A percentile compares a stretch with the other conserved stretches of the same genome.
Conservation (phyloP, 495 filamentous ascomycete genomes). For the Glarea lozoyensis region DNA sequence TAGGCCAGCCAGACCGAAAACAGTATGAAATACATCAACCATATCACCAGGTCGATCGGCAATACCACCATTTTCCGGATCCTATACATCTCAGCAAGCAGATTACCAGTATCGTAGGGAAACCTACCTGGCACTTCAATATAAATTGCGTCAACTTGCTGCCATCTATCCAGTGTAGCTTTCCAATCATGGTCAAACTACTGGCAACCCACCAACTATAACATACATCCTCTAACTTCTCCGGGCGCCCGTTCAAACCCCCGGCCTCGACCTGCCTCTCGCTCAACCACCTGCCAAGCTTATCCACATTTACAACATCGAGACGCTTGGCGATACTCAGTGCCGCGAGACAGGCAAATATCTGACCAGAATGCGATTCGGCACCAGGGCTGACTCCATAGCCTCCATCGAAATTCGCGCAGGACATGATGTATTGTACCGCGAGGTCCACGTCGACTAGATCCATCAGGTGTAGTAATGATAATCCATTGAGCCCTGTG, state of each 20-base stretch:
- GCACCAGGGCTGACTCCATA: constrained; percentile 84
- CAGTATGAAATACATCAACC: constrained; percentile 96
- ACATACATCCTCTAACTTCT: constrained; percentile 94
- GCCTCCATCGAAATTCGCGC: constrained; percentile 86
- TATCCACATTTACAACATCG: constrained; percentile 75
- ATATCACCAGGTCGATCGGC: constrained; percentile 86
- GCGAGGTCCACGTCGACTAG: constrained; percentile 71
- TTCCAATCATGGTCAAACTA: constrained; percentile 81
- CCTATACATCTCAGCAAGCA: constrained; percentile 37
- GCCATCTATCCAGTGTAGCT: constrained; percentile 84
- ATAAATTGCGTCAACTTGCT: constrained; percentile 73
- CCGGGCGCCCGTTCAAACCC: constrained; percentile 86
- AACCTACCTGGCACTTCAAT: constrained; percentile 61
- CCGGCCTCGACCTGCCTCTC: constrained; percentile 83
- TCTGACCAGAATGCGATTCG: constrained; percentile 87
- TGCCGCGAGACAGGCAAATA: constrained; percentile 90
- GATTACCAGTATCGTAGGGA: background rate
- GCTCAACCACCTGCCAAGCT: constrained; percentile 81
- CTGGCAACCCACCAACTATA: constrained; percentile 97
- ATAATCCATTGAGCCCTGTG: constrained; percentile 77
- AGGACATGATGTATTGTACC: constrained; percentile 65
- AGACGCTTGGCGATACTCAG: constrained; percentile 73
- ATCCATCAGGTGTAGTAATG: constrained; percentile 61
- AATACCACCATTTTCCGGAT: constrained; percentile 74
- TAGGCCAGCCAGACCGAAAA: constrained; percentile 81